Evolutionary conservation across 2,329 filamentous ascomycete genomes (phyloP), one percentile per base, ranked within the genome.

Genomic region (Botryotinia narcissicola): DNA sequence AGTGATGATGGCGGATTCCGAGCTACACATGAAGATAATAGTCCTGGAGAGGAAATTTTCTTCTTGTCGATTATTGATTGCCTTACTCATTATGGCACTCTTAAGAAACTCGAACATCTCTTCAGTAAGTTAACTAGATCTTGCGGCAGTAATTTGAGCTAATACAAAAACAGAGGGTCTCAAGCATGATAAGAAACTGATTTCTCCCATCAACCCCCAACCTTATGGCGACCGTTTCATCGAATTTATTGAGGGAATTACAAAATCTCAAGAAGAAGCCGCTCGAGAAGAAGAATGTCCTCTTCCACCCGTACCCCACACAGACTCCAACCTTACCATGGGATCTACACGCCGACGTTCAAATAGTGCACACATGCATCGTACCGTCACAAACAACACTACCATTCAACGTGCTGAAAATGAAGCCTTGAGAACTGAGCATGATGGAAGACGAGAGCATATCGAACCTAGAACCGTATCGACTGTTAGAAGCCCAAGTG

Each of bases 31-130:
- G 94, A 98, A 82, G 91, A 97, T 82, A 92, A 97, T 75, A 84
- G 86, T 25, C 90, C 93, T 1, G 95, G 92, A 2, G 93, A 98
- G 72, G 94, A 97, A 83, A 94, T 99, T 60, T 99, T 99, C 83
- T 99, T 99, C 81, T 89, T 99, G 12, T 97, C 96, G 51, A 97
- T 99, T 79, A 99, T 99, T 82, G 96, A 99, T 83, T 99, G 96
- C 82, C 86, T 99, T 79, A 99, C 96, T 79, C 94, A 98, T 82
- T 99, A 98, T 82, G 94, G 94, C 77, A 90, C 95, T 76, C 89
- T 97, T 83, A 99, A 99, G 84, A 95, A 96, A 81, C 89, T 95
- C 75, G 96, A 99, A 83, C 92, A 98, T 83, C 96, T 98, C 83
- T 96, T 95, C 92, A 99, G 80, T 81, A 75, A 46, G 80, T 77